Evolutionary conservation across 805 yeast species (phyloP).

Genomic region (Spathaspora gorwiae): DNA sequence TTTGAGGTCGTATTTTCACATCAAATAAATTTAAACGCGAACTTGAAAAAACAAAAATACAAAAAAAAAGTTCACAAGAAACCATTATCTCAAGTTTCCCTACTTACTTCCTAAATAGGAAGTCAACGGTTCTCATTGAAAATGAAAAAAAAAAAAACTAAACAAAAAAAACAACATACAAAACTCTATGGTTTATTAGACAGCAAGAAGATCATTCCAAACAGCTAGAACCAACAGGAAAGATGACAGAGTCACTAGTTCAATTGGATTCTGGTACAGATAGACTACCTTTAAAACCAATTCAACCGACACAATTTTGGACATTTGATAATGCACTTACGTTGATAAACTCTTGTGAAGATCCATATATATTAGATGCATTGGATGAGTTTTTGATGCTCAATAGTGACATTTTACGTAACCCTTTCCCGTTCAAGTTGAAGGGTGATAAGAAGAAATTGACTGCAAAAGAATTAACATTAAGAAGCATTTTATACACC

Average conservation of each 20-base stretch:
- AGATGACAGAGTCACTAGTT: not conserved
- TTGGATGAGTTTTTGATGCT: slow-evolving; percentile 37
- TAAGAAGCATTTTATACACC: slow-evolving; percentile 39
- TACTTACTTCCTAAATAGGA: slow-evolving; percentile 11
- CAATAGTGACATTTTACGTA: slow-evolving; percentile 24
- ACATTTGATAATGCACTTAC: slow-evolving; percentile 36
- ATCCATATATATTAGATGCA: slow-evolving; percentile 29
- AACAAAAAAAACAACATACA: not conserved
- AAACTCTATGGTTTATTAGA: not conserved
- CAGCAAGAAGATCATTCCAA: not conserved
- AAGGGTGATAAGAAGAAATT: not conserved
- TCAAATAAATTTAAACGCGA: too few relatives aligned
- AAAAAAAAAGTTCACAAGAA: too few relatives aligned
- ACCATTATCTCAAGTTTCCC: not conserved
- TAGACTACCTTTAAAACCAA: slow-evolving; percentile 20
- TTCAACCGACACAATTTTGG: slow-evolving; percentile 35
- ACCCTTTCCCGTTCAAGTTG: slow-evolving; percentile 26
- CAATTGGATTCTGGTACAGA: slow-evolving; percentile 2
- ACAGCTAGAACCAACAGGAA: not conserved
- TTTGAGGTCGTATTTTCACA: too few relatives aligned
- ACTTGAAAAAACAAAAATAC: too few relatives aligned
- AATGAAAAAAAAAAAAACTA: not conserved
- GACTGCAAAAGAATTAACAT: slow-evolving; percentile 22
- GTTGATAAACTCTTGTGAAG: slow-evolving; percentile 25
- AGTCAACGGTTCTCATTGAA: slow-evolving; percentile 5